Percentiles rank a stretch among this genome's conserved stretches.
Conservation (phyloP, 73 alveolate genomes). For the Paramecium sexaurelia region DNA sequence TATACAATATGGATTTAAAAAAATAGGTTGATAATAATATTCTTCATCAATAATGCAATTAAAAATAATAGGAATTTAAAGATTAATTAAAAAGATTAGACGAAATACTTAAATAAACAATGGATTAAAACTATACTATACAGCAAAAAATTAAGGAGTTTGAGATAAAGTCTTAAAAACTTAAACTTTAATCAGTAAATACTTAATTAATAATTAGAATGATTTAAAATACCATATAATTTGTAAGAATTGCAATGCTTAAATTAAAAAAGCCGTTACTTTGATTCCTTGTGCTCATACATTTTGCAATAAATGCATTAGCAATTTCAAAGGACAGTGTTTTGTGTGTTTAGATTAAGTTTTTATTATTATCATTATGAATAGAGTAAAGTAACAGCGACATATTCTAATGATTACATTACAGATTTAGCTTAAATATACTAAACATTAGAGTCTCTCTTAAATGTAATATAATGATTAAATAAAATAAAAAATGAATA, state of each 20-base stretch:
- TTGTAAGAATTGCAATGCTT: neutral
- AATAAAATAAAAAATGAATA: neutral
- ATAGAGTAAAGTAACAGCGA: neutral
- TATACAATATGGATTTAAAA: neutral
- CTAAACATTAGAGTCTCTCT: neutral
- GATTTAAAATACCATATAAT: neutral
- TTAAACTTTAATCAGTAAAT: neutral
- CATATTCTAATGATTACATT: neutral
- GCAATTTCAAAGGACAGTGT: neutral
- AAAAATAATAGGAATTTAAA: neutral
- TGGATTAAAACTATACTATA: neutral
- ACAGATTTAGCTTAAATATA: constrained; percentile 2
- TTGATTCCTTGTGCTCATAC: constrained; percentile 24
- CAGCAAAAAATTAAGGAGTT: neutral
- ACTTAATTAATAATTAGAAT: neutral
- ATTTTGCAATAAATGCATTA: neutral
- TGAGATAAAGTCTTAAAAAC: neutral
- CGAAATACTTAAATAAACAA: neutral
- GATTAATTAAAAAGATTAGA: neutral
- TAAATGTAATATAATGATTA: neutral
- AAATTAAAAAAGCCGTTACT: neutral
- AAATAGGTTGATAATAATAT: neutral
- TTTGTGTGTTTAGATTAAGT: neutral
- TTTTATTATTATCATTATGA: neutral
- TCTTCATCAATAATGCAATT: neutral